Evolutionary conservation across 495 filamentous ascomycete genomes (phyloP), one percentile per base, ranked within the genome.

Genomic region (Staphylotrichum longicolle): DNA sequence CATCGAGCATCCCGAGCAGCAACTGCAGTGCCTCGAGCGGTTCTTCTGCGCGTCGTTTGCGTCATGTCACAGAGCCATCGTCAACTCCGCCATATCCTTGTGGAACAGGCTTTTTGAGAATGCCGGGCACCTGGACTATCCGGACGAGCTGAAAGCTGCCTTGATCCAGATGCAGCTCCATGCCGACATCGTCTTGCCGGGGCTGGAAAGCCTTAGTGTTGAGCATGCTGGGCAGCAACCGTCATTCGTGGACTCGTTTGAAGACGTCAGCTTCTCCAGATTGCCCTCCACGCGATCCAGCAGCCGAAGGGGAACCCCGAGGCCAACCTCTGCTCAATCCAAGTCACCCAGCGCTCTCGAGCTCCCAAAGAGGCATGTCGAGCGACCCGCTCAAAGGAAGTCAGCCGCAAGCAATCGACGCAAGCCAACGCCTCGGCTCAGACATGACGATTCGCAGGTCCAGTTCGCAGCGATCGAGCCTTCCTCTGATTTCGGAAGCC

Each of bases 381-480:
- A 72, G 30, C 51, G 61, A 0, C 74, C 78, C 4, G 69, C 74
- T 10, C 70, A 61, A 12, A 54, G 54, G 56, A 68, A 64, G 30
- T 44, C 39, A 33, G 61, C 47, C 32, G 53, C 51, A 61, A 53
- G 30, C 42, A 67, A 48, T 7, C 60, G 58, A 7, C 71, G 64
- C 2, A 68, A 55, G 37, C 61, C 55, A 2, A 69, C 70, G 20
- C 70, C 76, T 3, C 81, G 77, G 32, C 73, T 84, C 34, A 81
- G 86, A 34, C 90, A 94, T 66, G 82, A 93, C 64, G 83, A 93
- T 71, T 91, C 90, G 5, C 89, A 93, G 63, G 79, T 93, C 39
- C 78, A 90, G 48, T 94, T 93, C 65, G 82, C 85, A 6, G 71
- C 85, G 1, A 85, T 93, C 52, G 80, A 82, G 10, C 83, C 82